Conservation (phyloP, 1,284 basidiomycete genomes). For the Ceratobasidium sp. region DNA sequence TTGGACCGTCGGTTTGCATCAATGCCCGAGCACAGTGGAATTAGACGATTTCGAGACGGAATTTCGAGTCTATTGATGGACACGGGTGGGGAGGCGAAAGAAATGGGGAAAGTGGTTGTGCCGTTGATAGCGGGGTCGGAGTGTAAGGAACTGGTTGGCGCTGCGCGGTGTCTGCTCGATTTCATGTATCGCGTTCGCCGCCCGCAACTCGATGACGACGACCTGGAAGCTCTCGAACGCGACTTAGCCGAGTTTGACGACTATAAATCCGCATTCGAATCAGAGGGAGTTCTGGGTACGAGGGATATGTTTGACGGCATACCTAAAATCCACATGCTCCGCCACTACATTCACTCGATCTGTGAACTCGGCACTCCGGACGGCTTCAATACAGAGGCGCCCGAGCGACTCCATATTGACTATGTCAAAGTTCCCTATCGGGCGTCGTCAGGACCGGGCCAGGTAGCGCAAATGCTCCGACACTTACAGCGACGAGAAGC, state of each 20-base stretch:
- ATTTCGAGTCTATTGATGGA: slow-evolving; percentile 36
- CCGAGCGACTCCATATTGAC: slow-evolving; percentile 37
- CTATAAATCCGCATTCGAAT: slow-evolving; percentile 1
- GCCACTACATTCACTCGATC: slow-evolving; percentile 28
- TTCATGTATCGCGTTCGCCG: slow-evolving; percentile 46
- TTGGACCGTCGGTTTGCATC: slow-evolving; percentile 26
- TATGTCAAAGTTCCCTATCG: slow-evolving; percentile 32
- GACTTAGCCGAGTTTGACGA: slow-evolving; percentile 38
- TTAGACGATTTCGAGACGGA: slow-evolving; percentile 32
- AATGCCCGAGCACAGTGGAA: slow-evolving; percentile 8
- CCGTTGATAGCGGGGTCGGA: background rate
- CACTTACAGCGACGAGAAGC: slow-evolving; percentile 8
- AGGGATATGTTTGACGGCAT: slow-evolving; percentile 7
- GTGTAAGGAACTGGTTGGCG: slow-evolving; percentile 30
- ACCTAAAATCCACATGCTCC: slow-evolving; percentile 33
- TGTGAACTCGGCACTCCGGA: slow-evolving; percentile 21
- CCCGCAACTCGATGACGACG: background rate
- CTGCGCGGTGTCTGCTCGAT: slow-evolving; percentile 47
- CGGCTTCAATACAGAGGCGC: slow-evolving; percentile 35
- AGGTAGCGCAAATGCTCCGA: slow-evolving; percentile 15
- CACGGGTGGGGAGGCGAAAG: slow-evolving; percentile 38
- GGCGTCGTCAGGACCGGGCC: slow-evolving; percentile 13
- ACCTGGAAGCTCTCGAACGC: slow-evolving; percentile 34
- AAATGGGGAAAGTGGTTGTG: slow-evolving; percentile 29
- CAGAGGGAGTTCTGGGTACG: background rate